Base-by-base conservation (phyloP, 768 basidiomycete genomes). In the Tylopilus rubrobrunneus region DNA sequence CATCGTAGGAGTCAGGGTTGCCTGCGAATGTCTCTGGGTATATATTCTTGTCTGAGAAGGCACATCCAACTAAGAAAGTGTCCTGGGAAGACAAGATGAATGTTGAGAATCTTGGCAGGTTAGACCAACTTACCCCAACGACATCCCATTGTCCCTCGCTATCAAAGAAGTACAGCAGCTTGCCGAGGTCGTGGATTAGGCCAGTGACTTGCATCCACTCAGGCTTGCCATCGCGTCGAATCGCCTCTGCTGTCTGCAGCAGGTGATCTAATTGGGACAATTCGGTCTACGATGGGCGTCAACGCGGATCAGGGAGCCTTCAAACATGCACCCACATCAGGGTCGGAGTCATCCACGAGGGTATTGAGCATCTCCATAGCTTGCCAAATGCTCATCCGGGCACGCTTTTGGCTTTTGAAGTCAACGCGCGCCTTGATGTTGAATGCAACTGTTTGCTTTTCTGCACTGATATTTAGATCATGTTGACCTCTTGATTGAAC, bases 81-180 rank as follows among this genome's bases (percentile, higher is more conserved):
- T 87, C 86, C 81, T 81, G 48, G 45, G 44, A 54, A 55, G 25
- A 34, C 45, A 40, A 8, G 33, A 27, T 61, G 28, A 56, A 45
- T 21, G 37, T 29, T 46, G 45, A 31, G 49, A 51, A 49, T 19
- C 2, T 19, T 19, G 1, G 7, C 7, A 40, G 25, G 9, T 28
- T 7, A 31, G 45, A 46, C 9, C 46, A 42, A 77, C 76, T 62
- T 70, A 88, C 88, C 47, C 92, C 93, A 27, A 96, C 93, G 46
- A 95, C 92, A 57, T 93, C 92, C 93, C 93, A 96, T 72, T 95
- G 92, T 7, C 92, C 92, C 66, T 90, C 77, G 3, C 89, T 88
- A 28, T 85, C 88, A 66, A 92, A 92, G 58, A 95, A 78, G 67
- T 85, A 82, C 14, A 95, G 71, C 5, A 96, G 78, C 68, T 96